Conservation (phyloP, 768 basidiomycete species). For the Tricholoma hemisulphureum region DNA sequence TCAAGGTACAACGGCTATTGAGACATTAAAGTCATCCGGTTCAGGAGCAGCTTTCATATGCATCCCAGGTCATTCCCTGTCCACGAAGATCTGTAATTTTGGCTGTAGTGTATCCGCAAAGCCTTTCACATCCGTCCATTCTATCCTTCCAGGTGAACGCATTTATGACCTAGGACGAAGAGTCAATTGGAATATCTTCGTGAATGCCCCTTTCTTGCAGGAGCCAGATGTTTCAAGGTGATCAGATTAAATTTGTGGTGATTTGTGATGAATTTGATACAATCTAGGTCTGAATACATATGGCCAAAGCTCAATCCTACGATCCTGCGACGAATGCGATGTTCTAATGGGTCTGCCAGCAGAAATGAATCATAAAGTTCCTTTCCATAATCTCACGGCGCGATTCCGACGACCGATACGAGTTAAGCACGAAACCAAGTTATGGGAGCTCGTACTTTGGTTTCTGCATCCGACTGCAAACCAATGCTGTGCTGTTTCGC, state of each 20-base stretch:
- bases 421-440: background rate
- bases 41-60: constrained; percentile 21
- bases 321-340: constrained; percentile 28
- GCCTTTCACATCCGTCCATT: constrained; percentile 8
- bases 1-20: constrained; percentile 36
- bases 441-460: constrained; percentile 22
- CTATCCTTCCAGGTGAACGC: constrained; percentile 26
- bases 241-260: too few relatives aligned
- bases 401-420: background rate
- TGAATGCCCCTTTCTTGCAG: constrained; percentile 19
- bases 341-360: background rate
- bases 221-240: background rate
- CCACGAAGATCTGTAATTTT: background rate
- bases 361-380: background rate
- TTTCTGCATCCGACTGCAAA: constrained; percentile 47
- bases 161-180: constrained; percentile 38
- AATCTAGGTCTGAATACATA: constrained; percentile 21
- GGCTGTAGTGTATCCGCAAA: background rate
- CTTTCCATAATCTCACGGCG: background rate
- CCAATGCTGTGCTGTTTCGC: constrained; percentile 50
- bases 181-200: constrained; percentile 28
- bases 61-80: constrained; percentile 15
- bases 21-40: constrained; percentile 13
- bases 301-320: constrained; percentile 41
- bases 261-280: constrained; percentile 3